Evolutionary conservation across 2,329 filamentous ascomycete genomes (phyloP).

Genomic region (Xylaria sp.): DNA sequence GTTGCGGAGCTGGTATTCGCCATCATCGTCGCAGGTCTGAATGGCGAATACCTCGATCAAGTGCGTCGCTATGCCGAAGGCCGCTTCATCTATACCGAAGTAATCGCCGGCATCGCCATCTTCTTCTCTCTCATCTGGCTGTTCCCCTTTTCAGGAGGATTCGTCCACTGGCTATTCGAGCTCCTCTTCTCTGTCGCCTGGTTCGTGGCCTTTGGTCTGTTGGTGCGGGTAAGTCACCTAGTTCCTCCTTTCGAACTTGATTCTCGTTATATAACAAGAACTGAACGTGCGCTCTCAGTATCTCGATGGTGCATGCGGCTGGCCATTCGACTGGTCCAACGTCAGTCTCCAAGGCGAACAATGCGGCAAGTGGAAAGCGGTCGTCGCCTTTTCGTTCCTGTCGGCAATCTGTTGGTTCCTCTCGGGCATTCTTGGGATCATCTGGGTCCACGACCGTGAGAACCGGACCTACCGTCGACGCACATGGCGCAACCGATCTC

Average conservation of each 20-base stretch:
- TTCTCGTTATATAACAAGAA: not conserved
- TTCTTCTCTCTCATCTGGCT: conserved; percentile 67
- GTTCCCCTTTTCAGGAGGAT: conserved; percentile 61
- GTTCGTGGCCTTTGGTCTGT: conserved; percentile 64
- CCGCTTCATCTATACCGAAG: conserved; percentile 70
- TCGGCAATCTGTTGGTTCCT: conserved; percentile 66
- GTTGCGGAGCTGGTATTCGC: conserved; percentile 62
- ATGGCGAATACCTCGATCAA: conserved; percentile 58
- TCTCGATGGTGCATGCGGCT: conserved; percentile 44
- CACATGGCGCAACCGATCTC: conserved; percentile 24
- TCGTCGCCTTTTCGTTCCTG: conserved; percentile 66
- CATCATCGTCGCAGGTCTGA: conserved; percentile 66
- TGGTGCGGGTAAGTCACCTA: conserved; percentile 49
- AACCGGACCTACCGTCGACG: conserved; percentile 31
- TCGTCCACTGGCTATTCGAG: conserved; percentile 68
- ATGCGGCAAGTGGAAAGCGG: conserved; percentile 67
- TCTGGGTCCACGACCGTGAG: conserved; percentile 46
- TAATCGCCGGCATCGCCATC: conserved; percentile 64
- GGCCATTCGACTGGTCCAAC: conserved; percentile 55
- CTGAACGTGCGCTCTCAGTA: not conserved
- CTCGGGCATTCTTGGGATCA: conserved; percentile 53
- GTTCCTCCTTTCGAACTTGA: not conserved
- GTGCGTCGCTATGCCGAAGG: conserved; percentile 47
- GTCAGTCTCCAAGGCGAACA: conserved; percentile 43
- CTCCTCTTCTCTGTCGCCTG: conserved; percentile 62